These are phyloP conservation scores for Vigna reflexopilosa DNA, from an alignment of 306 rosid genomes.

Conservation along the genomic window DNA sequence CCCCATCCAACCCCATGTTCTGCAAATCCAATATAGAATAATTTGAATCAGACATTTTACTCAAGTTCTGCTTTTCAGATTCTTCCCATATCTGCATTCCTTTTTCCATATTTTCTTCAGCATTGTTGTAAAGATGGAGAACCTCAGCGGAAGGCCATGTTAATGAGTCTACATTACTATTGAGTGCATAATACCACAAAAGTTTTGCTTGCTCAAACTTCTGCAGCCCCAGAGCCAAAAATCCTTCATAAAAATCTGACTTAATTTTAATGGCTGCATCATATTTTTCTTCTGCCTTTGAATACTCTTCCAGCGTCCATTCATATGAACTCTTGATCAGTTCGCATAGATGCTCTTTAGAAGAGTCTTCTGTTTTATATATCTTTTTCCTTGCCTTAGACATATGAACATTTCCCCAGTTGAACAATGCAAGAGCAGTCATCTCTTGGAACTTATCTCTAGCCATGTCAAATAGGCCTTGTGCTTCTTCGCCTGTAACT, in stretches of 20 bases:
- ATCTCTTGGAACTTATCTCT: constrained; percentile 86
- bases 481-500: constrained; percentile 87
- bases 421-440: constrained; percentile 91
- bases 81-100: constrained; percentile 87
- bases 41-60: constrained; percentile 53
- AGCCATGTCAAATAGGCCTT: constrained; percentile 77
- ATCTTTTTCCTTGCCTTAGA: constrained; percentile 85
- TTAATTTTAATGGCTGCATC: constrained; percentile 73
- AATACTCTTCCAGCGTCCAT: constrained; percentile 75
- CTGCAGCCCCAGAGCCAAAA: constrained; percentile 81
- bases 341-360: constrained; percentile 56
- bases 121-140: constrained; percentile 73
- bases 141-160: constrained; percentile 67
- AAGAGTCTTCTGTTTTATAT: constrained; percentile 60
- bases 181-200: constrained; percentile 78
- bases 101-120: constrained; percentile 86
- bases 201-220: constrained; percentile 86
- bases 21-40: constrained; percentile 52
- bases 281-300: constrained; percentile 76
- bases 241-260: constrained; percentile 84
- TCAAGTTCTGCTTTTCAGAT: constrained; percentile 48
- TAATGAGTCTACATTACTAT: constrained; percentile 57
- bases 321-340: constrained; percentile 66
- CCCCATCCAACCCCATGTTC: constrained; percentile 58
- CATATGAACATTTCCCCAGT: constrained; percentile 95